Conservation (phyloP, 192 early-diverging fungal genomes). For the Dissophora globulifera region DNA sequence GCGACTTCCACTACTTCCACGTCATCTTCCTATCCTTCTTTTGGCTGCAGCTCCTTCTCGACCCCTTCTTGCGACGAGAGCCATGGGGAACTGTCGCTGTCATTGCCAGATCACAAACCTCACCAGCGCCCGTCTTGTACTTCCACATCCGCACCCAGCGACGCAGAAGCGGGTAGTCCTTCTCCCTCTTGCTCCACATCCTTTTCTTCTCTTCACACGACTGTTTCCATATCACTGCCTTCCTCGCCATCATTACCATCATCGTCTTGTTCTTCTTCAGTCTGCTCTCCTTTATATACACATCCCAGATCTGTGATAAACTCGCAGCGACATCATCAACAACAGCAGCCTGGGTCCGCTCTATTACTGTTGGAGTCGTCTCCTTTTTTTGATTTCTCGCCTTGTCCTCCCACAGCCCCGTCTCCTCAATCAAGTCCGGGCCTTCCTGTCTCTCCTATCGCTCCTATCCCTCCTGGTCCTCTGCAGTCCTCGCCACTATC, state of each 20-base stretch:
- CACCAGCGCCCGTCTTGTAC: too few species aligned
- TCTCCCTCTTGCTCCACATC: not conserved
- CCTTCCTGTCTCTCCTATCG: too few species aligned
- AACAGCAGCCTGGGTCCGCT: not conserved
- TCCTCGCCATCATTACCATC: not conserved
- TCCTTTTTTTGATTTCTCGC: conserved; percentile 17
- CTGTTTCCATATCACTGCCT: too few species aligned
- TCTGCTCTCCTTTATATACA: not conserved
- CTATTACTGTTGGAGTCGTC: not conserved
- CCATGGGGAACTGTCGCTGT: too few species aligned
- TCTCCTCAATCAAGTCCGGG: conserved; percentile 6
- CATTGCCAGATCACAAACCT: too few species aligned
- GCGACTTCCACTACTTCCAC: not conserved
- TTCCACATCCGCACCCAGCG: too few species aligned
- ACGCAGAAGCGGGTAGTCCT: too few species aligned
- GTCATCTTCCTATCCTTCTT: not conserved
- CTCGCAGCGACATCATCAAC: too few species aligned
- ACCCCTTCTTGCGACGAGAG: too few species aligned
- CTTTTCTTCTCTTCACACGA: not conserved
- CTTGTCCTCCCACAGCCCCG: conserved; percentile 2
- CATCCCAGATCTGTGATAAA: not conserved
- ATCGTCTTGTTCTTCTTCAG: not conserved
- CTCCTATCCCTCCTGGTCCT: not conserved
- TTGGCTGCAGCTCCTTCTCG: not conserved
- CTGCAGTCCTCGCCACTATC: conserved; percentile 4